Base-by-base conservation (phyloP, 2,329 filamentous ascomycete genomes). In the Colletotrichum liaoningense region DNA sequence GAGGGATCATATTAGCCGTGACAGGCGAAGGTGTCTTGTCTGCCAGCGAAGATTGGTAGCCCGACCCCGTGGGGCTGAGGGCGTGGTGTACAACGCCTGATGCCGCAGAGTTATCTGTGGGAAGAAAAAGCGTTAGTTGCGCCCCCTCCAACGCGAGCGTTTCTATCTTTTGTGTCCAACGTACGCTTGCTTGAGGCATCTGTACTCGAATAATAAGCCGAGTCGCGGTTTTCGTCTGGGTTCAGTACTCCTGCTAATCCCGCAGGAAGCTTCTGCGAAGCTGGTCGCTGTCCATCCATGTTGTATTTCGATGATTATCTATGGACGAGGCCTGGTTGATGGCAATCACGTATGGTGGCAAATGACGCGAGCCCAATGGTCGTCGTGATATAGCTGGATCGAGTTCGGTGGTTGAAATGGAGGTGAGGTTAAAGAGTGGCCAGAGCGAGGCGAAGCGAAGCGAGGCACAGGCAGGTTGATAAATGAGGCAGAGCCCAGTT, bases 11-110 rank as follows among this genome's bases (percentile, higher is more conserved):
- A 77, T 88, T 87, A 52, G 85, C 77, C 54, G 87, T 84, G 22
- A 89, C 88, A 9, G 90, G 90, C 1, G 90, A 92, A 0, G 90
- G 90, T 1, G 90, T 92, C 81, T 92, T 91, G 78, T 92, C 90
- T 38, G 85, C 83, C 24, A 85, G 84, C 4, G 87, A 86, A 16
- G 84, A 84, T 72, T 88, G 87, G 73, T 89, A 90, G 52, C 81
- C 83, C 16, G 85, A 87, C 71, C 80, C 81, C 58, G 84, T 75
- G 26, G 70, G 72, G 63, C 74, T 74, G 19, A 77, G 73, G 24
- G 70, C 65, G 9, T 62, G 68, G 30, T 58, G 46, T 35, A 66
- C 70, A 52, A 74, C 54, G 63, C 81, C 52, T 82, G 87, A 79
- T 75, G 85, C 85, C 49, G 85, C 83, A 22, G 86, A 88, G 54